Base-by-base conservation (phyloP, 371 early-diverging fungal species). In the Phascolomyces articulosus region DNA sequence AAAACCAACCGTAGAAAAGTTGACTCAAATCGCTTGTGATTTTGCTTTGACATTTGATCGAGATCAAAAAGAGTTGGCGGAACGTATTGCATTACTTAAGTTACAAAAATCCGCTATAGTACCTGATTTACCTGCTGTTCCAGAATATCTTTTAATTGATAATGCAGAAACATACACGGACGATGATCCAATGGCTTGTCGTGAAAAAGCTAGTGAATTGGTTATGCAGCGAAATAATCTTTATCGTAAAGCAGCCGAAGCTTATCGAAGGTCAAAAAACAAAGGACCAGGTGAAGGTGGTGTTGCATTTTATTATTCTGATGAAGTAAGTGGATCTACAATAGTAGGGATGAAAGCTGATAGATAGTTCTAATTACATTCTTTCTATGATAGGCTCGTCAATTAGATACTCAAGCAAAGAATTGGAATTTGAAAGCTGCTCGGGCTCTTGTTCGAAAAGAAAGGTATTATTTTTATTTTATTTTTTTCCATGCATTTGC, bases 401-500 rank as follows among this genome's bases (percentile, higher is more conserved):
- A 83, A 54, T 61, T 80, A 55, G 91, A 90, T 59, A 69, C 68
- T 6, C 64, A 82, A 47, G 90, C 88, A 20, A 87, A 85, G 31
- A 74, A 80, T 34, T 89, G 89, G 91, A 88, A 88, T 34, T 88
- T 90, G 87, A 79, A 89, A 13, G 91, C 91, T 7, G 91, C 91
- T 2, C 82, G 89, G 55, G 87, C 92, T 0, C 75, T 83, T 23
- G 87, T 90, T 29, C 78, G 84, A 38, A 62, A 73, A 20, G 73
- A 87, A 27, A 73, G 84, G 85, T 80, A 73, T 48, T 6, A 47
- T 51, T 28, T 18, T 41, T 54, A 40, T 55, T 58, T 29, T 34
- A 34, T 11, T 34, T 34, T 34, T 34, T 11, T 9, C 11, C 34
- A 9, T 34, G 34, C 34, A 34, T 34, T 9, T 34, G 34, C 11